Percentiles rank a stretch among this genome's conserved stretches.
Conservation (phyloP, 2,329 filamentous ascomycete species). For the Pseudogymnoascus sp. region DNA sequence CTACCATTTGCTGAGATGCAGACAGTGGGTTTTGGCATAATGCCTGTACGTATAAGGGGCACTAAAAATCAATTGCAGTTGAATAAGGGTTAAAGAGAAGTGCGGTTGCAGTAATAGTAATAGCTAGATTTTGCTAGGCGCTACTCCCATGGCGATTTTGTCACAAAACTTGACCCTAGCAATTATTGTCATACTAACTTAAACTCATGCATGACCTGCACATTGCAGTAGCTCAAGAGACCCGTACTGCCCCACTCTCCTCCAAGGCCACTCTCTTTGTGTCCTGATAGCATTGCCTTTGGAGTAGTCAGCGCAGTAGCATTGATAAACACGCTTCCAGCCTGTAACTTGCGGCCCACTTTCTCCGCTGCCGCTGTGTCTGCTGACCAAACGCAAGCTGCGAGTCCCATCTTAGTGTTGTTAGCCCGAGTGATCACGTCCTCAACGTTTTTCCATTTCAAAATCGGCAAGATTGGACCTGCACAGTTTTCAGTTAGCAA, state of each 20-base stretch:
- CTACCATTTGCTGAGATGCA: too few relatives aligned
- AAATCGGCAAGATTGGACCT: constrained; percentile 56
- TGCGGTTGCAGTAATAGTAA: background rate
- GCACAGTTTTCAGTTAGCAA: constrained; percentile 4
- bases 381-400: constrained; percentile 51
- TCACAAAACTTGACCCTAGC: background rate
- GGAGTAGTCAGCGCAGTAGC: constrained; percentile 41
- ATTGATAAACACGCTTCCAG: constrained; percentile 57
- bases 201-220: constrained; percentile 20
- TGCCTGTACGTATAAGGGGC: too few relatives aligned
- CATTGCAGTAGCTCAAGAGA: constrained; percentile 25
- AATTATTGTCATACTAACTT: constrained; percentile 12
- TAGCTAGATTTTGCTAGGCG: background rate
- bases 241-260: constrained; percentile 28
- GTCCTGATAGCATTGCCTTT: constrained; percentile 32
- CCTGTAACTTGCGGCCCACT: constrained; percentile 48
- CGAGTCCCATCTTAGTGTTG: constrained; percentile 45
- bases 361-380: constrained; percentile 44
- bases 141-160: background rate
- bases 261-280: constrained; percentile 31
- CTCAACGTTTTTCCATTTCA: constrained; percentile 55
- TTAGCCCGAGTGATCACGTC: constrained; percentile 54
- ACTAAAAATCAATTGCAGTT: too few relatives aligned
- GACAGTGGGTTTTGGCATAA: too few relatives aligned
- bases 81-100: too few relatives aligned